phyloP scores from a whole-genome alignment of 129 eudicot species.

The Artemisia tridentata region DNA sequence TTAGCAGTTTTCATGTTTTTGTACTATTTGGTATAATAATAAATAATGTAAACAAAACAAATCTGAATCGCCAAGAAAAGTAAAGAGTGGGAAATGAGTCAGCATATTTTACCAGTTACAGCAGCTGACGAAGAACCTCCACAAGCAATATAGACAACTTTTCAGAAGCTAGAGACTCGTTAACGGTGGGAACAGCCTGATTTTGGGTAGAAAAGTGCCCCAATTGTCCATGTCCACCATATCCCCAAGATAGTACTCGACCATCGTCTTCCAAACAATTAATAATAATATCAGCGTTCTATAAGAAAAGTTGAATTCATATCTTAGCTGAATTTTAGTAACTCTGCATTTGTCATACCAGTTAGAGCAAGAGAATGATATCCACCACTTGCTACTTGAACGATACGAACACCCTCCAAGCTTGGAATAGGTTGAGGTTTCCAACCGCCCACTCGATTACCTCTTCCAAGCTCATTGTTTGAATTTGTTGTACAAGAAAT shows the following conservation, averaged over 20 bases:
- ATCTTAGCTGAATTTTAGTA: neutral
- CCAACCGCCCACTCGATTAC: constrained; percentile 92
- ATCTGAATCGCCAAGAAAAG: neutral
- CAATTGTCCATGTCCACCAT: constrained; percentile 96
- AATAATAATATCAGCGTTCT: constrained; percentile 12
- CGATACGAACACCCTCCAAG: constrained; percentile 57
- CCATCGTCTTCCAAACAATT: constrained; percentile 62
- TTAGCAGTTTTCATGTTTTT: neutral
- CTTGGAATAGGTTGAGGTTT: constrained; percentile 68
- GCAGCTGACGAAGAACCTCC: constrained; percentile 99
- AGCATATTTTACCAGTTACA: constrained; percentile 63
- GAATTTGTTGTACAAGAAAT: constrained; percentile 63
- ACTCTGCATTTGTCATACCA: constrained; percentile 42
- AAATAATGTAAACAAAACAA: neutral
- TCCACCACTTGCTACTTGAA: constrained; percentile 95
- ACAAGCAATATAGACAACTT: constrained; percentile 70
- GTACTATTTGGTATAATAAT: neutral
- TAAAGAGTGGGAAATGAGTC: neutral
- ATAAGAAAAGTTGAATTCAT: neutral
- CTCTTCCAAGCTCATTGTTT: constrained; percentile 94
- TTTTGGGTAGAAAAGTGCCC: constrained; percentile 79
- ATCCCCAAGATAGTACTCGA: constrained; percentile 89
- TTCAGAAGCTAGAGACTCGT: constrained; percentile 72
- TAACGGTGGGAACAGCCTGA: constrained; percentile 54
- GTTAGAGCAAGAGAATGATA: constrained; percentile 96